These are phyloP conservation scores for Yamadazyma membranifaciens DNA, from an alignment of 1,139 yeast genomes.

Conservation along the genomic window DNA sequence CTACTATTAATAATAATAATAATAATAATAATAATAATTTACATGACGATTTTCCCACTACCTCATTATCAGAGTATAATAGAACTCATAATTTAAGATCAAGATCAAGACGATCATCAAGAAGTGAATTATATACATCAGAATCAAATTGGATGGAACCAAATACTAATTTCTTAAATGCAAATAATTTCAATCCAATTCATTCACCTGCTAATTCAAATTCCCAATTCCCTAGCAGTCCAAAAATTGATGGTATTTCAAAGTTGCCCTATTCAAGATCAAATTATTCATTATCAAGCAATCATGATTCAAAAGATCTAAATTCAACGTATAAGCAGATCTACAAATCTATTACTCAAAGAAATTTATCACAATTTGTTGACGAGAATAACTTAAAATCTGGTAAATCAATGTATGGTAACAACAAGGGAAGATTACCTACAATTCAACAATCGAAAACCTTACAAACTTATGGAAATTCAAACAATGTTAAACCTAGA, in stretches of 20 bases:
- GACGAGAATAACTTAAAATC: slow-evolving; percentile 18
- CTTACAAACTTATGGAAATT: slow-evolving; percentile 2
- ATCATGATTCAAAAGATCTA: slow-evolving; percentile 20
- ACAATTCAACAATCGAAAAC: slow-evolving; percentile 17
- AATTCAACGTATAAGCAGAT: slow-evolving; percentile 32
- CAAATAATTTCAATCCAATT: slow-evolving; percentile 4
- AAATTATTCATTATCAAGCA: slow-evolving; percentile 26
- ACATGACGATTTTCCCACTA: slow-evolving; percentile 31
- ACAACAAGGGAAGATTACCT: slow-evolving; percentile 16
- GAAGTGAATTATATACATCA: slow-evolving; percentile 40
- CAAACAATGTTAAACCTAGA: not conserved
- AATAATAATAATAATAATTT: no score
- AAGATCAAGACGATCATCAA: slow-evolving; percentile 37
- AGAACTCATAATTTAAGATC: slow-evolving; percentile 21
- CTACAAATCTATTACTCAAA: slow-evolving; percentile 37
- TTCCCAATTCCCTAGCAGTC: not conserved
- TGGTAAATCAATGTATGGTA: slow-evolving; percentile 12
- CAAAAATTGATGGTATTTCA: not conserved
- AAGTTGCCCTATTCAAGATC: slow-evolving; percentile 25
- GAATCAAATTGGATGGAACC: slow-evolving; percentile 50
- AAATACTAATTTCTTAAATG: slow-evolving; percentile 8
- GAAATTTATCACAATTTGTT: slow-evolving; percentile 23
- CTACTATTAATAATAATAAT: no score
- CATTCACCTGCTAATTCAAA: not conserved
- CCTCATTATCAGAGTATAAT: slow-evolving; percentile 39